phyloP scores from a whole-genome alignment of 306 rosid genomes.

The Argentina anserina region DNA sequence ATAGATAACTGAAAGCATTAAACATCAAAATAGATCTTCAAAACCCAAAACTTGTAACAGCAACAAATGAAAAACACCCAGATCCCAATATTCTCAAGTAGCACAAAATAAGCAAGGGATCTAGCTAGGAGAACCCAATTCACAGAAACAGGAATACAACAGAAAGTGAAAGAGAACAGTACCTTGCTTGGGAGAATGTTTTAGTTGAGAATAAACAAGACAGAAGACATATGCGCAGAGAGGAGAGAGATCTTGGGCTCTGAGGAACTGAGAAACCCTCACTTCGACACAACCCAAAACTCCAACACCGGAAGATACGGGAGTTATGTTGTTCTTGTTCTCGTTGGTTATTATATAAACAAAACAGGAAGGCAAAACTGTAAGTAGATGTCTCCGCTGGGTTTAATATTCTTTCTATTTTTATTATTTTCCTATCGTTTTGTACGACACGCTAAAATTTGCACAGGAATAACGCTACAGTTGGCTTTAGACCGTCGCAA shows the following conservation, averaged over 20 bases:
- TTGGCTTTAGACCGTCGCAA: too few relatives aligned
- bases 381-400: neutral
- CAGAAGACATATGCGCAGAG: conserved; percentile 5
- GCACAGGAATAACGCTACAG: neutral
- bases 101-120: neutral
- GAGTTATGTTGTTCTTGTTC: neutral
- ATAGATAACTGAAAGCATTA: conserved; percentile 10
- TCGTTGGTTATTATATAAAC: neutral
- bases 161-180: conserved; percentile 17
- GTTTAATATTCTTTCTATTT: neutral
- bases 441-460: neutral
- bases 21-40: neutral
- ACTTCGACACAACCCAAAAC: conserved; percentile 42
- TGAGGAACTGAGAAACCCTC: conserved; percentile 59
- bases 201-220: conserved; percentile 4
- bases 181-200: conserved; percentile 35
- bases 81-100: conserved; percentile 20
- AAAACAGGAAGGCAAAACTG: neutral
- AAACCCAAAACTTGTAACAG: conserved; percentile 3
- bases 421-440: too few relatives aligned
- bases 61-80: conserved; percentile 22
- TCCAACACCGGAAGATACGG: conserved; percentile 7
- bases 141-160: neutral
- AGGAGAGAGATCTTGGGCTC: conserved; percentile 41
- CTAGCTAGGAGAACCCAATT: conserved; percentile 1